Evolutionary conservation across 148 eudicot genomes (phyloP), one percentile per base, ranked within the genome.

Genomic region (Suaeda aralocaspica): DNA sequence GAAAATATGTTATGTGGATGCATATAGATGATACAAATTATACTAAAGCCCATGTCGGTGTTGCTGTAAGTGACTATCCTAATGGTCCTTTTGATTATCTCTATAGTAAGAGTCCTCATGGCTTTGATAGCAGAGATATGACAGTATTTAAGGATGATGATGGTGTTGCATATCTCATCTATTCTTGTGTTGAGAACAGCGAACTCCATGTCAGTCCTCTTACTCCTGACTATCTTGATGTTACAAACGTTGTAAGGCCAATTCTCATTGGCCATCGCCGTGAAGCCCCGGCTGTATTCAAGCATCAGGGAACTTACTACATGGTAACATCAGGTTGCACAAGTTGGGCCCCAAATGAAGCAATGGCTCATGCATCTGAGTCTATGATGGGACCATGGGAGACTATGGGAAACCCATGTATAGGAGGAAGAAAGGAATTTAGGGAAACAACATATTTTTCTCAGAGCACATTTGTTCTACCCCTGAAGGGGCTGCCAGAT

Each of bases 1-100:
- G 66, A 24, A 91, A 94, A 73, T 94, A 89, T 19, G 96, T 94
- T 19, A 94, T 94, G 99, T 94, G 99, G 99, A 94, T 94, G 99
- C 99, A 94, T 71, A 87, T 94, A 0, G 99, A 94, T 22, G 91
- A 89, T 58, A 80, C 75, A 66, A 94, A 94, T 65, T 94, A 94
- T 83, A 91, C 99, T 44, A 91, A 91, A 78, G 99, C 99, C 53
- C 82, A 82, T 1, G 87, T 88, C 5, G 99, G 99, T 14, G 83
- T 91, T 30, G 99, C 99, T 14, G 55, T 80, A 5, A 86, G 97
- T 21, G 80, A 86, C 65, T 82, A 64, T 29, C 97, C 97, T 13
- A 81, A 82, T 3, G 99, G 99, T 6, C 99, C 99, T 46, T 94
- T 91, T 41, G 74, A 84, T 33, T 94, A 91, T 72, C 91, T 91